Conservation (phyloP, 352 stramenopile species). For the Phytophthora rubi region DNA sequence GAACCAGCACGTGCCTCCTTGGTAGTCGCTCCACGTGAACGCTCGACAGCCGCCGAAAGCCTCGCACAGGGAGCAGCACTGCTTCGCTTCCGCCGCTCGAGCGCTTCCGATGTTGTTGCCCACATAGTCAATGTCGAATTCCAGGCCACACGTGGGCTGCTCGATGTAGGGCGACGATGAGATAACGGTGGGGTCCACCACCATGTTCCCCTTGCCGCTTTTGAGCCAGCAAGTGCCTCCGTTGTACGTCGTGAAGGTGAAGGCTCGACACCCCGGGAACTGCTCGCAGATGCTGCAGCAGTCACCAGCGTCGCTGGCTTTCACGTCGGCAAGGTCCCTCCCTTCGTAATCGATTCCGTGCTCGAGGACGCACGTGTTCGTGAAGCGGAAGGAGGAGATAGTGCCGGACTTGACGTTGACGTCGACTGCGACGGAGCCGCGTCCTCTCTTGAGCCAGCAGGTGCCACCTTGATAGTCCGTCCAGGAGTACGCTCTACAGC, state of each 20-base stretch:
- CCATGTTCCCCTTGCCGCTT: slow-evolving; percentile 36
- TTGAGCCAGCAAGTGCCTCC: slow-evolving; percentile 45
- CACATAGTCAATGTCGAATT: slow-evolving; percentile 34
- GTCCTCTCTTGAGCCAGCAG: slow-evolving; percentile 65
- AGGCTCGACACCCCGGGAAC: slow-evolving; percentile 45
- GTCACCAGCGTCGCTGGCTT: slow-evolving; percentile 9
- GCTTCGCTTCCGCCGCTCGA: slow-evolving; percentile 8
- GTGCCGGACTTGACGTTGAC: slow-evolving; percentile 31
- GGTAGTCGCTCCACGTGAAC: slow-evolving; percentile 57
- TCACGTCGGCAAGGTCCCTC: slow-evolving; percentile 30
- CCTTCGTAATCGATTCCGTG: slow-evolving; percentile 36
- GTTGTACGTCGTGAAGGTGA: slow-evolving; percentile 32
- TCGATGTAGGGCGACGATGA: slow-evolving; percentile 24
- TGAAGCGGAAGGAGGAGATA: slow-evolving; percentile 25
- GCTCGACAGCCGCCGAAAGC: slow-evolving; percentile 39
- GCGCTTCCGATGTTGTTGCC: slow-evolving; percentile 41
- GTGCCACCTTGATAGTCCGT: slow-evolving; percentile 49
- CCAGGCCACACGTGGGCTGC: slow-evolving; percentile 33
- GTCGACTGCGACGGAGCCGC: slow-evolving; percentile 32
- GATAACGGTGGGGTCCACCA: slow-evolving; percentile 15
- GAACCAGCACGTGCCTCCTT: slow-evolving; percentile 63
- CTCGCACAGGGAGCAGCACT: slow-evolving; percentile 38
- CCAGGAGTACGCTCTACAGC: slow-evolving; percentile 58
- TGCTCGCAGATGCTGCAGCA: slow-evolving; percentile 35
- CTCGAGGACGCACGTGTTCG: slow-evolving; percentile 27